These are phyloP conservation scores for Neonectria ditissima DNA, from an alignment of 2,329 filamentous ascomycete genomes.

Conservation along the genomic window DNA sequence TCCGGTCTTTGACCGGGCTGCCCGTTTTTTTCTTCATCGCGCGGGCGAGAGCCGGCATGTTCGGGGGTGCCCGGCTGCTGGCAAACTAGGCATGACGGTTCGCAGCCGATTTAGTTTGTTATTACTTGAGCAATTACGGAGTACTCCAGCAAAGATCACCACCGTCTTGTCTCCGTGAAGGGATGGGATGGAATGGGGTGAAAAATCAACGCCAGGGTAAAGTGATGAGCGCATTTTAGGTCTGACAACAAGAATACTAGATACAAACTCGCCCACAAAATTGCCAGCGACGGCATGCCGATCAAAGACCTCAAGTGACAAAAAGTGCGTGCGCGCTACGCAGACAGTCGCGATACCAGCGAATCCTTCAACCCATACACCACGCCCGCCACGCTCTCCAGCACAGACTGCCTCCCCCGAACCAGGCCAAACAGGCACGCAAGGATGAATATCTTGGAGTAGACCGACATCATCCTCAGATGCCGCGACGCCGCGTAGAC, in stretches of 20 bases:
- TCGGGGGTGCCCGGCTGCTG: background rate
- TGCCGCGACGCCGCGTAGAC: background rate
- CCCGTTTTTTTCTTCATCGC: background rate
- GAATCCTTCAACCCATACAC: conserved; percentile 16
- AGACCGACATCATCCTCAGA: conserved; percentile 10
- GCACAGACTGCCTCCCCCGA: conserved; percentile 8
- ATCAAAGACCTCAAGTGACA: background rate
- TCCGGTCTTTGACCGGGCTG: conserved; percentile 17
- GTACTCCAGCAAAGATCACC: no score
- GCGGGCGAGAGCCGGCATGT: background rate
- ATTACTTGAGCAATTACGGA: no score
- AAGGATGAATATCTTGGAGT: conserved; percentile 11
- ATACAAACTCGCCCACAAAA: background rate
- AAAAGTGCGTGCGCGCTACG: background rate
- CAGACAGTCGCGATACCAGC: conserved; percentile 1
- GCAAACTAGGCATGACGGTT: no score
- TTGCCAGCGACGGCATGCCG: background rate
- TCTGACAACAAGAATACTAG: background rate
- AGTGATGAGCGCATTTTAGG: background rate
- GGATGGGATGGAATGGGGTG: background rate
- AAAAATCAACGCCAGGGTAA: background rate
- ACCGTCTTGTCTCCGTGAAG: background rate
- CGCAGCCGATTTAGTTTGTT: no score
- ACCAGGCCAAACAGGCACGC: background rate
- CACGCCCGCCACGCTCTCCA: background rate